Evolutionary conservation across 305 asterid genomes (phyloP), one percentile per base, ranked within the genome.

Genomic region (Fraxinus dipetala): DNA sequence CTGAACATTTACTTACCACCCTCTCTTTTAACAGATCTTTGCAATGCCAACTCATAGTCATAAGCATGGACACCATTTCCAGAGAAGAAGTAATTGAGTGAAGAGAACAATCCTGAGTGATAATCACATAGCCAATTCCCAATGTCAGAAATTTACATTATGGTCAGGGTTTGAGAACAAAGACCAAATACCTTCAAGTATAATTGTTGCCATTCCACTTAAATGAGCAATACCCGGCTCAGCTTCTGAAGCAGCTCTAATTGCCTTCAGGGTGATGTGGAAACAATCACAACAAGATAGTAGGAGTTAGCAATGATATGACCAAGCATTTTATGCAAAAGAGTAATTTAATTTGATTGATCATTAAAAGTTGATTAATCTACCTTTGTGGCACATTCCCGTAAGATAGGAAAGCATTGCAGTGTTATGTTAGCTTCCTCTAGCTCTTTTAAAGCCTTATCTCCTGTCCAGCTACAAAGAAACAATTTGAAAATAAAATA

Each of bases 351-450:
- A 13, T 36, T 36, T 70, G 75, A 80, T 38, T 85, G 32, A 70
- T 75, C 32, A n/a, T 51, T 34, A 72, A n/a, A 54, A 72, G 54
- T 38, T 35, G 78, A 72, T 40, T 18, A 32, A 77, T 78, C 70
- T 86, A 96, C 99, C 97, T 92, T 92, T 81, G 88, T 87, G 75
- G 97, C 98, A 86, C 99, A 96, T 69, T 93, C 95, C 86, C 88
- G 86, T 85, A 96, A 84, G 83, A 90, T 91, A 32, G 94, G 86
- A 85, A 94, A 96, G 89, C 88, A 91, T 85, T 92, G 95, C 77
- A 36, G 80, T 45, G 98, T 85, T 81, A 96, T 79, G 87, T 91
- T 92, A 83, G 97, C 98, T 82, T 93, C 98, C 72, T 93, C 90
- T 14, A 96, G 92, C 92, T 96, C 99, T 83, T 88, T 87, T 78